Percentiles rank a stretch among this genome's conserved stretches.
Conservation (phyloP, 2,329 filamentous ascomycete species). For the Penicillium concentricum region DNA sequence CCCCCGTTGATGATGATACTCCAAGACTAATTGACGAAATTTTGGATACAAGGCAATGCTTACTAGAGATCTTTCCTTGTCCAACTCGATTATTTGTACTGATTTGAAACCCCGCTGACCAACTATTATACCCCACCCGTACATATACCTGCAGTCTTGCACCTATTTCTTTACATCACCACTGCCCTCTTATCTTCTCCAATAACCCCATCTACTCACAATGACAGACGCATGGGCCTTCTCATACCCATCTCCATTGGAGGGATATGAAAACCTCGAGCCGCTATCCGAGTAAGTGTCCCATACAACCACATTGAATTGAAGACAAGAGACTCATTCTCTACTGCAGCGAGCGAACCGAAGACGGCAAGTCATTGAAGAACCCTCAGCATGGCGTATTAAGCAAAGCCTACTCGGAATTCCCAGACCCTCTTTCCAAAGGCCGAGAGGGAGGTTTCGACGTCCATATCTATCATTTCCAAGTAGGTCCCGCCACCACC, state of each 20-base stretch:
- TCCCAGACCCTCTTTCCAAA: conserved; percentile 67
- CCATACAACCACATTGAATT: background rate
- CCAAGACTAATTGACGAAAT: background rate
- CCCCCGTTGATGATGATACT: background rate
- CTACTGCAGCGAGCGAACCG: conserved; percentile 53
- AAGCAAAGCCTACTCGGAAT: conserved; percentile 69
- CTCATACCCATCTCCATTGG: conserved; percentile 56
- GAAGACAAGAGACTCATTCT: background rate
- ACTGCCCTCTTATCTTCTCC: background rate
- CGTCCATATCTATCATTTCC: conserved; percentile 80
- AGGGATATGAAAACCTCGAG: conserved; percentile 50
- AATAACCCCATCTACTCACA: background rate
- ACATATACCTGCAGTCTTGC: background rate
- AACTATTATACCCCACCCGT: background rate
- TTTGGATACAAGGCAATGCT: background rate
- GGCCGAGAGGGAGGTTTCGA: conserved; percentile 73
- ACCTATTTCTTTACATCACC: background rate
- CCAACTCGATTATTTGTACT: background rate
- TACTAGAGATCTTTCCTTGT: background rate
- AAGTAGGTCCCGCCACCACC: conserved; percentile 32
- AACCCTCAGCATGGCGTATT: conserved; percentile 62
- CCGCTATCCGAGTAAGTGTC: conserved; percentile 46
- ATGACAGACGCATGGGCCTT: conserved; percentile 55
- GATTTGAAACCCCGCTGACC: conserved; percentile 5
- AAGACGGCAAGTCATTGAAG: conserved; percentile 74